Conservation (phyloP, 495 filamentous ascomycete genomes). For the Aspergillus hancockii region DNA sequence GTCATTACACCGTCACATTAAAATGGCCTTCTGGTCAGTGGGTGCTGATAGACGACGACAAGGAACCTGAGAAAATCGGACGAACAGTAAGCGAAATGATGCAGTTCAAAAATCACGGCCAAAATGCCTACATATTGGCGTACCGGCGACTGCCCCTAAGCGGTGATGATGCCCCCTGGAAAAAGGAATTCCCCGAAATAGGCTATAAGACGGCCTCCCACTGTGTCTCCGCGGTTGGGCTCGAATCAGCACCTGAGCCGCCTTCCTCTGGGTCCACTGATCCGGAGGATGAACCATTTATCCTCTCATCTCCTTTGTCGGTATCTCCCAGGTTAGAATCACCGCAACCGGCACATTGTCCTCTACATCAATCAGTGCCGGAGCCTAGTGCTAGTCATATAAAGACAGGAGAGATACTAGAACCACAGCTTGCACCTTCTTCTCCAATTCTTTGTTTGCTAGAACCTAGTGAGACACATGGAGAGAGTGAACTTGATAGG, state of each 20-base stretch:
- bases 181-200: too few relatives aligned
- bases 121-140: slow-evolving; percentile 22
- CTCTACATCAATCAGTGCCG: too few relatives aligned
- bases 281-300: too few relatives aligned
- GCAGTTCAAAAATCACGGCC: neutral
- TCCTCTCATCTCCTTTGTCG: too few relatives aligned
- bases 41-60: slow-evolving; percentile 29
- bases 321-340: too few relatives aligned
- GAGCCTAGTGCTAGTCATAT: too few relatives aligned
- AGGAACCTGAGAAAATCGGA: neutral
- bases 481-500: slow-evolving; percentile 10
- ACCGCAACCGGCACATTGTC: too few relatives aligned
- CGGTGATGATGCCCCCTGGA: neutral
- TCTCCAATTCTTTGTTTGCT: neutral
- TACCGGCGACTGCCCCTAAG: slow-evolving; percentile 21
- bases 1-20: slow-evolving; percentile 34
- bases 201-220: too few relatives aligned
- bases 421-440: too few relatives aligned
- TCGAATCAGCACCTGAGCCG: neutral
- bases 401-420: too few relatives aligned
- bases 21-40: slow-evolving; percentile 27
- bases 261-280: too few relatives aligned
- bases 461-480: neutral
- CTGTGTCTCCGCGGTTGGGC: too few relatives aligned
- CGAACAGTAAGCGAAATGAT: neutral